phyloP scores from a whole-genome alignment of 2,329 filamentous ascomycete genomes.

The Xylaria sp. region DNA sequence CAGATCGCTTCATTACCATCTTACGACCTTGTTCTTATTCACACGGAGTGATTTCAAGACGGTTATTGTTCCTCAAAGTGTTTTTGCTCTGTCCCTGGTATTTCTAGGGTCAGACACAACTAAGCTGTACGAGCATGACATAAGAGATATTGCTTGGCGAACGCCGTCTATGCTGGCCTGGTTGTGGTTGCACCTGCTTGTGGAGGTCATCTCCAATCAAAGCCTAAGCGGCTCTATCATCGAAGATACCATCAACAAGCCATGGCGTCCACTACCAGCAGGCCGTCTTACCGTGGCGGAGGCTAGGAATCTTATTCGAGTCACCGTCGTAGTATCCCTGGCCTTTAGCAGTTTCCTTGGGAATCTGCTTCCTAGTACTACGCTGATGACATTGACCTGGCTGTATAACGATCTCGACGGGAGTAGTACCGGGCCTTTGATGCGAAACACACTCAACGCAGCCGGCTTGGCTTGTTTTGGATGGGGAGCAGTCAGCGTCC shows the following conservation, averaged over 20 bases:
- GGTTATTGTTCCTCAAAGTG: constrained; percentile 36
- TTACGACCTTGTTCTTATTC: constrained; percentile 28
- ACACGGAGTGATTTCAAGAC: constrained; percentile 42
- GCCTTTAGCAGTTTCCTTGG: constrained; percentile 23
- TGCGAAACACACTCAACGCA: constrained; percentile 39
- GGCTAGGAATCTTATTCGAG: constrained; percentile 29
- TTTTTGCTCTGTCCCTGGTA: constrained; percentile 30
- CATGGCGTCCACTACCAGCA: constrained; percentile 40
- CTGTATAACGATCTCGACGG: constrained; percentile 43
- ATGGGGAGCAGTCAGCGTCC: constrained; percentile 34
- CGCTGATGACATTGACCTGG: constrained; percentile 38
- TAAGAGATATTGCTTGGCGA: not conserved
- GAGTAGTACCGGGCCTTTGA: constrained; percentile 26
- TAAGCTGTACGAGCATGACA: not conserved
- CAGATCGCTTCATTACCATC: not conserved
- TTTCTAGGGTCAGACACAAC: not conserved
- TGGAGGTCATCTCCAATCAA: constrained; percentile 40
- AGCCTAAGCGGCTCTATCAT: constrained; percentile 31
- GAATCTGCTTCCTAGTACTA: constrained; percentile 29
- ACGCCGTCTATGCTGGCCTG: constrained; percentile 10
- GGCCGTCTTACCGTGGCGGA: constrained; percentile 31
- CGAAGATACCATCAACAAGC: constrained; percentile 41
- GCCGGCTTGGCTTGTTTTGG: constrained; percentile 39
- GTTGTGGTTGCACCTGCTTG: constrained; percentile 39
- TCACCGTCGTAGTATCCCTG: constrained; percentile 22